These are phyloP conservation scores for Phlebiopsis flavidoalba DNA, from an alignment of 768 basidiomycete genomes.

Conservation along the genomic window DNA sequence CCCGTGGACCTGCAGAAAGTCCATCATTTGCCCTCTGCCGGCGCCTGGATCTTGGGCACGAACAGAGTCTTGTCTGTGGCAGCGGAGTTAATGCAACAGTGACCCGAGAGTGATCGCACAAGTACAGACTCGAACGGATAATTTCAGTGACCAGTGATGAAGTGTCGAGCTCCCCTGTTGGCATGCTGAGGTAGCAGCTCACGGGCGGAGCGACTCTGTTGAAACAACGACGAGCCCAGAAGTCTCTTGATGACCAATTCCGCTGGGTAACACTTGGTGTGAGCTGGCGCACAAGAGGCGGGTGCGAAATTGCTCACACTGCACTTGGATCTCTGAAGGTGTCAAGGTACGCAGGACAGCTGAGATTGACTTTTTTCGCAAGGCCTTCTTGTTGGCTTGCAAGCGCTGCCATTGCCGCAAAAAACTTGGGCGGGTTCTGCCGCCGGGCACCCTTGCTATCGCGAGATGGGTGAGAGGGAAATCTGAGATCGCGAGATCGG, in stretches of 20 bases:
- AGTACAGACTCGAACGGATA: constrained; percentile 45
- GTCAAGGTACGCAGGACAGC: constrained; percentile 41
- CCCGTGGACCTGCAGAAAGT: constrained; percentile 58
- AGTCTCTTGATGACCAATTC: constrained; percentile 43
- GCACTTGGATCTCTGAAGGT: constrained; percentile 42
- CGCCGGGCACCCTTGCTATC: neutral
- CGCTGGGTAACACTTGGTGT: constrained; percentile 29
- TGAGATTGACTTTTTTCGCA: constrained; percentile 50
- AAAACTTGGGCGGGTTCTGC: too few species aligned
- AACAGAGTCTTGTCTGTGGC: constrained; percentile 57
- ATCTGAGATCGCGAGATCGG: neutral
- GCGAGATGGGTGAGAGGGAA: neutral
- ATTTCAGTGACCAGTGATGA: constrained; percentile 44
- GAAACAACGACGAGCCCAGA: constrained; percentile 46
- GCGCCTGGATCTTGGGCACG: constrained; percentile 56
- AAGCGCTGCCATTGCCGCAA: constrained; percentile 23
- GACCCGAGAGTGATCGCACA: constrained; percentile 21
- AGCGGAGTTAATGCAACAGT: neutral
- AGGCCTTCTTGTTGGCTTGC: constrained; percentile 45
- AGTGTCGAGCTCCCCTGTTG: constrained; percentile 64
- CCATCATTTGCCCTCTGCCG: constrained; percentile 46
- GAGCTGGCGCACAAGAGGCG: constrained; percentile 2
- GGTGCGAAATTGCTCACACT: constrained; percentile 41
- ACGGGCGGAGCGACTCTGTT: constrained; percentile 40
- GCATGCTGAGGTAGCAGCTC: constrained; percentile 82